A percentile compares a stretch with the other conserved stretches of the same genome.
These are phyloP conservation scores for Bothriochloa decipiens DNA, from an alignment of 176 grass and related monocot genomes.

Conservation along the genomic window DNA sequence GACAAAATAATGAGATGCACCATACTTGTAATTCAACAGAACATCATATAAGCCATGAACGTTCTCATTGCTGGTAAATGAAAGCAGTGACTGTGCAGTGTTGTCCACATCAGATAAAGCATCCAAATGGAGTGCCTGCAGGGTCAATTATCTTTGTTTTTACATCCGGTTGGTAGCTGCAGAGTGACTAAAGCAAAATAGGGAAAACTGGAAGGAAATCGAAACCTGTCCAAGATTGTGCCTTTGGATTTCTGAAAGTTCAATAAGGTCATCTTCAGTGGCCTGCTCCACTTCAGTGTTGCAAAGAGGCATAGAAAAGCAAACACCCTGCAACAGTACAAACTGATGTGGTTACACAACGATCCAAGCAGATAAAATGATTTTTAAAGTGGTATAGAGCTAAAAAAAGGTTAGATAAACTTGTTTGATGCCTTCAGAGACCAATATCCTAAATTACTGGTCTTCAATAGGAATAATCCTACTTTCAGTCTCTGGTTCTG, in stretches of 20 bases:
- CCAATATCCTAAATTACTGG: not conserved
- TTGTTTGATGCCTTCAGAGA: not conserved
- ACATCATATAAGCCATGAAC: constrained; percentile 90
- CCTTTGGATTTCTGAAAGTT: constrained; percentile 86
- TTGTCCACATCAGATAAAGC: constrained; percentile 75
- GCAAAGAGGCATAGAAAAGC: constrained; percentile 89
- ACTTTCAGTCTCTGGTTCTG: too few species aligned
- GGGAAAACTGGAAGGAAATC: not conserved
- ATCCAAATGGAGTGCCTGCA: constrained; percentile 73
- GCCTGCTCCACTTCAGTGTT: constrained; percentile 68
- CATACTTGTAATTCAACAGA: constrained; percentile 88
- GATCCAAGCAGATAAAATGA: not conserved
- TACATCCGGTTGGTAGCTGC: not conserved
- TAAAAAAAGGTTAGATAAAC: not conserved
- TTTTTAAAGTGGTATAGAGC: not conserved
- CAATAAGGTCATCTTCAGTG: constrained; percentile 82
- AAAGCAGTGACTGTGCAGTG: constrained; percentile 80
- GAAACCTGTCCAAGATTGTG: constrained; percentile 85
- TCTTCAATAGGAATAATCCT: too few species aligned
- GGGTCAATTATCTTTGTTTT: constrained; percentile 7
- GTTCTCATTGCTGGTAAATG: constrained; percentile 64
- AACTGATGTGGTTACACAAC: constrained; percentile 35
- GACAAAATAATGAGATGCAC: constrained; percentile 1
- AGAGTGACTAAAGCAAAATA: constrained; percentile 13
- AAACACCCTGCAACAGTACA: constrained; percentile 56